Evolutionary conservation across 2,329 filamentous ascomycete species (phyloP), one percentile per base, ranked within the genome.

Genomic region (Alternaria consortialis): DNA sequence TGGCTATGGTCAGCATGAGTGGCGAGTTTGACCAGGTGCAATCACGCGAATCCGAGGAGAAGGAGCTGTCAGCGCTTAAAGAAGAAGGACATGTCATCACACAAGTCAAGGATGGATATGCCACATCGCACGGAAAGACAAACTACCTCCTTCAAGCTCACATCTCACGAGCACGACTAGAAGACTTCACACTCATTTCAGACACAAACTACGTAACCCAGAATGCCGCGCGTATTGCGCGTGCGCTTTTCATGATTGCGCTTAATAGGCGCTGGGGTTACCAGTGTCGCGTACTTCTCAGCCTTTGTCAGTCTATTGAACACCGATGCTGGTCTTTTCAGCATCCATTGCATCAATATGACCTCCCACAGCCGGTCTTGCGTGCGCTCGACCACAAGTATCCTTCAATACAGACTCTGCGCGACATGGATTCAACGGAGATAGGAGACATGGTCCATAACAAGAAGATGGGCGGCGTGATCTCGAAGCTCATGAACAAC

Each of bases 21-120:
- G 93, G 94, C 66, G 95, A 99, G 78, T 99, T 99, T 70, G 93
- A 98, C 81, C 97, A 99, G 68, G 92, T 99, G 42, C 94, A 97
- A 75, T 93, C 91, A 5, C 86, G 96, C 63, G 95, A 99, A 56
- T 95, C 83, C 53, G 96, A 99, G 79, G 90, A 91, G 58, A 91
- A 94, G 71, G 96, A 99, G 77, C 84, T 99, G n/a, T 85, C 85
- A 17, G 85, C 87, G 23, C 84, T 99, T 53, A 88, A 87, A 65
- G 83, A 91, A 0, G 88, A 93, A 34, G 84, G 73, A 2, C 73
- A 73, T 52, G 86, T 91, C 12, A 89, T 90, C 17, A 97, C 94
- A 60, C 88, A 94, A 66, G 89, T 98, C 23, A 90, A 89, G 56
- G 91, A 89, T 44, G 85, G 85, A 2, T 84, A 87, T 53, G 84